Base-by-base conservation (phyloP, 2,329 filamentous ascomycete species). In the Bimuria novae-zelandiae region DNA sequence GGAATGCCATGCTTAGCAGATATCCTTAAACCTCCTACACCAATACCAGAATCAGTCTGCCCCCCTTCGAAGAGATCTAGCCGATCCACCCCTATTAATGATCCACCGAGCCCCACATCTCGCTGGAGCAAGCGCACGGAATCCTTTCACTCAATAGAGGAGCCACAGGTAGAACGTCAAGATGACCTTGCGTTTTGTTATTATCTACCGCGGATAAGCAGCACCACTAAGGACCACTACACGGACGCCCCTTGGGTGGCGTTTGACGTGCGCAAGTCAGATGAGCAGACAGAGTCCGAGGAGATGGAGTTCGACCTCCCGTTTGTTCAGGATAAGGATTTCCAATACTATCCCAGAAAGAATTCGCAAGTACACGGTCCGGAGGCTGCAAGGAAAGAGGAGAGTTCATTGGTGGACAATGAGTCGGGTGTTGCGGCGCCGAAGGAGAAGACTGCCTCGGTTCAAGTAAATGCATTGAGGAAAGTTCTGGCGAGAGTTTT, bases 191-290 rank as follows among this genome's bases (percentile, higher is more conserved):
- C 10, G 7, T 57, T 57, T 22, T 50, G 54, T 1, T 59, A 60
- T 45, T 61, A 60, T 33, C 27, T 59, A 11, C 56, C 59, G 3
- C 54, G 51, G 22, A 30, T 56, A 23, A 59, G 59, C 33, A 49
- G 17, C 29, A 47, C 40, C 23, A 32, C 11, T 3, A 33, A 3
- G 3, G 54, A 57, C 17, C 46, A 49, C 17, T 60, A 60, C 46
- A 54, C 53, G 7, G 45, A 47, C 14, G 19, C 19, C 6, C 17
- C 33, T 4, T 51, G 36, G 30, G 32, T 54, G 8, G 51, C 47
- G 6, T 54, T 43, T 21, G 51, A 52, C 16, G 30, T 43, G 17
- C 27, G 21, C 14, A 21, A 30, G 12, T 14, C n/a, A 1, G 29
- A 42, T 17, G 23, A 49, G n/a, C 19, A 39, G 14, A 40, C 4